Conservation (phyloP, 1,139 yeast species). For the Candida labiduridarum region DNA sequence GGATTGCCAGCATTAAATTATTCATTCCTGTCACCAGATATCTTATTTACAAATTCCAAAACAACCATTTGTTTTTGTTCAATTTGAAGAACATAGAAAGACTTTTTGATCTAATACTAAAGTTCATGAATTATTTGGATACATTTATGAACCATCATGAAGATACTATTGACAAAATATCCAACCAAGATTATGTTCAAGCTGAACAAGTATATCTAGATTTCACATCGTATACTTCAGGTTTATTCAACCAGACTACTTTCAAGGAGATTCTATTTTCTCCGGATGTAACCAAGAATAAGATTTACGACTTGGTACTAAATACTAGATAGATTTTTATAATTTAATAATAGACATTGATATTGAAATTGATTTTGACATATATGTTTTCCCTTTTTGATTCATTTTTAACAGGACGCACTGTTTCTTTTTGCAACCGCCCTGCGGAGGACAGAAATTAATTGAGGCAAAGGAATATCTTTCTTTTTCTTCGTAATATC, state of each 20-base stretch:
- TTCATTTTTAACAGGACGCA: too few relatives aligned
- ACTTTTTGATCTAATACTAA: conserved; percentile 30
- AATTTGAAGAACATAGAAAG: conserved; percentile 38
- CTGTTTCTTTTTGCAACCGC: too few relatives aligned
- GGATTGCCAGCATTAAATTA: conserved; percentile 28
- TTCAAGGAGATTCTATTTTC: conserved; percentile 1
- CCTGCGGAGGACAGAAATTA: too few relatives aligned
- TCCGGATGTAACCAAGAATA: background rate
- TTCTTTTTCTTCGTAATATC: too few relatives aligned
- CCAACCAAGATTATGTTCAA: conserved; percentile 17
- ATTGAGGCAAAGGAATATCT: too few relatives aligned
- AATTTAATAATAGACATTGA: background rate
- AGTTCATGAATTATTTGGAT: conserved; percentile 29
- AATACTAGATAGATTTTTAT: background rate
- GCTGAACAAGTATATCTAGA: conserved; percentile 16
- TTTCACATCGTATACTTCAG: conserved; percentile 15
- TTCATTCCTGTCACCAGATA: conserved; percentile 34
- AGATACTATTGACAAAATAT: conserved; percentile 15
- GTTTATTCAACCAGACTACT: conserved; percentile 13
- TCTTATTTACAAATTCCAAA: conserved; percentile 34
- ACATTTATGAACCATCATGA: conserved; percentile 22
- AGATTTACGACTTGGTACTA: background rate
- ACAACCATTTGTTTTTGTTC: conserved; percentile 37
- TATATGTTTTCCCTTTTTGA: too few relatives aligned
- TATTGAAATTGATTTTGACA: too few relatives aligned